Base-by-base conservation (phyloP, 73 alveolate genomes). In the Tetrahymena malaccensis region DNA sequence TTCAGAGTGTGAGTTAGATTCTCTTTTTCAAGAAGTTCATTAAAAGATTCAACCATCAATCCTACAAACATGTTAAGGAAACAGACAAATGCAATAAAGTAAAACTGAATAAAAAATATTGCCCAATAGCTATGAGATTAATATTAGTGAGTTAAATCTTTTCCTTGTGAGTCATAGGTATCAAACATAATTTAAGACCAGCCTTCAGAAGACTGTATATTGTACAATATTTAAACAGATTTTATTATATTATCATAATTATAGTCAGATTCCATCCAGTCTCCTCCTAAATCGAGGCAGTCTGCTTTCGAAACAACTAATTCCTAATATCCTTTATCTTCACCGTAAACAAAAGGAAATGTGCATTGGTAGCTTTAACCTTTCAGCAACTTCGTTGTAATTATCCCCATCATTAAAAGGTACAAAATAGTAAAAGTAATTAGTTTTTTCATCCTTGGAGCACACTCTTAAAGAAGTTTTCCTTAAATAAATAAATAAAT, bases 31-130 rank as follows among this genome's bases (percentile, higher is more conserved):
- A 85, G 89, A 19, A 94, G 31, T 89, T 95, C 97, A 34, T 34
- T 35, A 40, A 85, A 85, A 0, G 97, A 85, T 22, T 93, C 94
- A 19, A 95, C 97, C 10, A 95, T 94, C 15, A 95, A 44, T 7
- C 97, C 97, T 27, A 95, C 94, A 95, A 95, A 95, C 97, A 95
- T 95, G 55, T 95, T 95, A 17, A 95, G 95, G 94, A 95, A 85
- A 43, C 97, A 95, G 19, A 93, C 50, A 85, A 43, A 43, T 21
- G 95, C 97, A 95, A 93, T 93, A 95, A 95, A 95, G 55, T 85
- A 95, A 43, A 95, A 89, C 10, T 85, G 35, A 70, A 85, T 85
- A 58, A 85, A 95, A 38, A 85, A 95, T 25, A 93, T 43, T 9
- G 95, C 95, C 97, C 97, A 95, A n/a, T 31, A 85, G 31, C 97